These are phyloP conservation scores for Aspergillus coremiiformis DNA, from an alignment of 495 filamentous ascomycete genomes.

Conservation along the genomic window DNA sequence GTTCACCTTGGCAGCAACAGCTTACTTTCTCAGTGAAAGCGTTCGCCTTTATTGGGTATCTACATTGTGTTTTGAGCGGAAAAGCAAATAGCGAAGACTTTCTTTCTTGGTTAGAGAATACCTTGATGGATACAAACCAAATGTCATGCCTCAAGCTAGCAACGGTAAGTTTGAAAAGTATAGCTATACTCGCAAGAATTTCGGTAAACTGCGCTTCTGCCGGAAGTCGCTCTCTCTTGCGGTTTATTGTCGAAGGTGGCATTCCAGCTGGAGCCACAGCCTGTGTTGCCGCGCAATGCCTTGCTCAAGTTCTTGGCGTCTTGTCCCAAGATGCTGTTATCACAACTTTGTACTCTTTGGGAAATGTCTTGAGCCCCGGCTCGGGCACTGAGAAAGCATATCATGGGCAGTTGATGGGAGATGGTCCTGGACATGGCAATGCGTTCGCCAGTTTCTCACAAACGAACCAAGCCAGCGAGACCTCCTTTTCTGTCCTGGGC, in stretches of 20 bases:
- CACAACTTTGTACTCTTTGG: conserved; percentile 87
- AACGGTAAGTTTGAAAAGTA: conserved; percentile 65
- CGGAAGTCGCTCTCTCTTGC: conserved; percentile 73
- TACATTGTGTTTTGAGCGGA: conserved; percentile 76
- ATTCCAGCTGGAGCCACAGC: conserved; percentile 57
- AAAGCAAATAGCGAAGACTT: conserved; percentile 73
- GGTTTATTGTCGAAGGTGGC: conserved; percentile 72
- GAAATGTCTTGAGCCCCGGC: conserved; percentile 77
- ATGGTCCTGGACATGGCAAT: conserved; percentile 20
- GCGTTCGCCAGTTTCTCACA: conserved; percentile 39
- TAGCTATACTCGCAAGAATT: conserved; percentile 70
- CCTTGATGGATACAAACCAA: conserved; percentile 66
- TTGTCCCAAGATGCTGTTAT: conserved; percentile 90
- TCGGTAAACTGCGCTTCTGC: conserved; percentile 63
- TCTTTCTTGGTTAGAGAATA: conserved; percentile 77
- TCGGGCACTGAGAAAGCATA: conserved; percentile 31
- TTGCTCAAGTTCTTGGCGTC: conserved; percentile 69
- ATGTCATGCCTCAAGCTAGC: conserved; percentile 72
- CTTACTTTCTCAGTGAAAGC: conserved; percentile 83
- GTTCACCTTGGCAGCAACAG: conserved; percentile 78
- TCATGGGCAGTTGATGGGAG: conserved; percentile 23
- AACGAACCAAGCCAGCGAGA: conserved; percentile 63
- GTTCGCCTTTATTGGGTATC: conserved; percentile 68
- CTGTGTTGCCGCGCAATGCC: conserved; percentile 66
- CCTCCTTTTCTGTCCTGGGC: conserved; percentile 61